phyloP scores from a whole-genome alignment of 2,329 filamentous ascomycete genomes.

The Metarhizium guizhouense region DNA sequence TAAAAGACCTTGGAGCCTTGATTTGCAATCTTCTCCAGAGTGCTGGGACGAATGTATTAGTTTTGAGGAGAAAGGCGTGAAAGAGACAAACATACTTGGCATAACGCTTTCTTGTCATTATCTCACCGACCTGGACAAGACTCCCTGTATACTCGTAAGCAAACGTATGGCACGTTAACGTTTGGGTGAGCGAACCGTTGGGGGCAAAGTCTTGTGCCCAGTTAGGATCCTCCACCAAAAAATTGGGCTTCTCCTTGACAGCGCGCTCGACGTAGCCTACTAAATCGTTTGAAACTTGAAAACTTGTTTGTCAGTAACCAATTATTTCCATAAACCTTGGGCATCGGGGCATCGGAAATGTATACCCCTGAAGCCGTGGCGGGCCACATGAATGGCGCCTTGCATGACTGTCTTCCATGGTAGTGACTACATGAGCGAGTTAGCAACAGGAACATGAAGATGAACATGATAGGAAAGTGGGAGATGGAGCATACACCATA shows the following conservation, averaged over 20 bases:
- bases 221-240: conserved; percentile 63
- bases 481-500: conserved; percentile 44
- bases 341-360: not conserved
- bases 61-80: not conserved
- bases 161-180: not conserved
- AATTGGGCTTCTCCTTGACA: conserved; percentile 35
- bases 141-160: conserved; percentile 33
- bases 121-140: conserved; percentile 62
- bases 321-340: not conserved
- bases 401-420: conserved; percentile 64
- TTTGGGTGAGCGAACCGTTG: conserved; percentile 39
- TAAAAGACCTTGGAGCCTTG: conserved; percentile 70
- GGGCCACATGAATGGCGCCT: conserved; percentile 66
- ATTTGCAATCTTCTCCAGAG: conserved; percentile 67
- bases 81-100: conserved; percentile 35
- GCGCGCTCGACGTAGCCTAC: conserved; percentile 60
- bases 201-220: conserved; percentile 89
- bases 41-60: conserved; percentile 25
- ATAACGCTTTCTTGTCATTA: conserved; percentile 72
- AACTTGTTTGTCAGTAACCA: not conserved
- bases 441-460: not conserved
- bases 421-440: conserved; percentile 29
- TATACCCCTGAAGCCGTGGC: conserved; percentile 55
- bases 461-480: not conserved
- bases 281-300: conserved; percentile 59